Conservation (phyloP, 495 filamentous ascomycete genomes). For the Penicillium odoratum region DNA sequence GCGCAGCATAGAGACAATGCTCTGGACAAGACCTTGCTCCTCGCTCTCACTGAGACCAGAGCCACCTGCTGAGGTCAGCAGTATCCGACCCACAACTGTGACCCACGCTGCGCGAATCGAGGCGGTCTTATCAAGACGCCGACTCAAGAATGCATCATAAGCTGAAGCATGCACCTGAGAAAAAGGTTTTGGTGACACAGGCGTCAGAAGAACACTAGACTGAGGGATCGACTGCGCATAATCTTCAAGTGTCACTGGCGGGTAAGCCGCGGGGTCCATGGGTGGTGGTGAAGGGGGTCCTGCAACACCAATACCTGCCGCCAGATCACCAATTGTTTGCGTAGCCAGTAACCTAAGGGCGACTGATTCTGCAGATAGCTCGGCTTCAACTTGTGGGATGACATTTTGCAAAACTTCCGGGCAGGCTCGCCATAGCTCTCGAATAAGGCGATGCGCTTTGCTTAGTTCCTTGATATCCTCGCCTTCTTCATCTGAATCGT, state of each 20-base stretch:
- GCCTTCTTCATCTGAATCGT: conserved; percentile 77
- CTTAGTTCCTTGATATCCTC: conserved; percentile 82
- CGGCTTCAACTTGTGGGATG: conserved; percentile 89
- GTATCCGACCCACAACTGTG: conserved; percentile 77
- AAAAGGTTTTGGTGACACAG: conserved; percentile 80
- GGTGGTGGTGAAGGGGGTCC: conserved; percentile 71
- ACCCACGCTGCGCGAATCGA: conserved; percentile 83
- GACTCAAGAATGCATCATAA: conserved; percentile 78
- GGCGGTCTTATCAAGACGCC: conserved; percentile 79
- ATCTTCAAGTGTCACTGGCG: conserved; percentile 66
- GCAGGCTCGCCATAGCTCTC: conserved; percentile 92
- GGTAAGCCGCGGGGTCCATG: conserved; percentile 79
- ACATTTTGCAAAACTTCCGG: conserved; percentile 89
- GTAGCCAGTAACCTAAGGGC: conserved; percentile 83
- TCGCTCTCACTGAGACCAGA: conserved; percentile 78
- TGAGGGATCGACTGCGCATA: conserved; percentile 49
- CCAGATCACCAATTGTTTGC: conserved; percentile 91
- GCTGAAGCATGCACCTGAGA: conserved; percentile 72
- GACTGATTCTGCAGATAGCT: conserved; percentile 85
- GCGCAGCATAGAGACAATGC: conserved; percentile 74
- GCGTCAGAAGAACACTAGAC: conserved; percentile 71
- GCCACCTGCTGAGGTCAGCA: conserved; percentile 79
- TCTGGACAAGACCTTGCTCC: conserved; percentile 67
- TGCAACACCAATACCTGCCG: conserved; percentile 85
- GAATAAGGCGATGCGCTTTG: conserved; percentile 85